A percentile compares a stretch with the other conserved stretches of the same genome.
Conservation (phyloP, 164 flowering plant genomes). For the Protea cynaroides region DNA sequence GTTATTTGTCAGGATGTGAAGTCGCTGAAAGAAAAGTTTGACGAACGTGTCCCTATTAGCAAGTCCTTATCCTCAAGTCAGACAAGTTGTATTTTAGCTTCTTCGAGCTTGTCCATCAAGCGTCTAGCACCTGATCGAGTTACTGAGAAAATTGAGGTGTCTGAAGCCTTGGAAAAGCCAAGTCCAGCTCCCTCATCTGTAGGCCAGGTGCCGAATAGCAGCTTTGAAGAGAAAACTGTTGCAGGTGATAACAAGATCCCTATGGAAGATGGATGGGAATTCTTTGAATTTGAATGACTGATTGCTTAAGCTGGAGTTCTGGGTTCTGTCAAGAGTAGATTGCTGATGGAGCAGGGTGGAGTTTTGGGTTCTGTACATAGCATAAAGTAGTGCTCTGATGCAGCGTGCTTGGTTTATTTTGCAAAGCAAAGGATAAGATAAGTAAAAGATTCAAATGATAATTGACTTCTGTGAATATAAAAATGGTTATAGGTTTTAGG, state of each 20-base stretch:
- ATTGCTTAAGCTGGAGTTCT: no score
- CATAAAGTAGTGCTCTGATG: no score
- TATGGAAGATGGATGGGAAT: slow-evolving; percentile 49
- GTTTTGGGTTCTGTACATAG: neutral
- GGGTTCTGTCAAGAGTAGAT: neutral
- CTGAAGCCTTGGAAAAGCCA: slow-evolving; percentile 12
- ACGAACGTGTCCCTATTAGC: slow-evolving; percentile 47
- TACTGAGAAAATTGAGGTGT: slow-evolving; percentile 15
- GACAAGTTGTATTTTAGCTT: slow-evolving; percentile 51
- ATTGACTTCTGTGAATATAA: neutral
- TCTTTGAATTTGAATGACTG: slow-evolving; percentile 13
- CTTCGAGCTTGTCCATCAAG: slow-evolving; percentile 47
- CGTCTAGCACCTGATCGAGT: slow-evolving; percentile 24
- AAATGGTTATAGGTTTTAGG: neutral
- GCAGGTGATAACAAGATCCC: slow-evolving; percentile 16
- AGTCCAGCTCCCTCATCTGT: slow-evolving; percentile 23
- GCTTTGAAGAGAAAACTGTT: slow-evolving; percentile 9
- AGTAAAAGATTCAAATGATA: neutral
- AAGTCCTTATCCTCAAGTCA: slow-evolving; percentile 57
- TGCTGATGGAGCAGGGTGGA: no score
- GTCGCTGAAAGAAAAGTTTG: slow-evolving; percentile 61
- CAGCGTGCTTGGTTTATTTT: no score
- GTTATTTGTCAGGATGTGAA: slow-evolving; percentile 83
- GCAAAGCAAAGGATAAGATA: neutral
- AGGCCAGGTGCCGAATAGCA: slow-evolving; percentile 11